Base-by-base conservation (phyloP, 768 basidiomycete species). In the Pulveroboletus sp. region DNA sequence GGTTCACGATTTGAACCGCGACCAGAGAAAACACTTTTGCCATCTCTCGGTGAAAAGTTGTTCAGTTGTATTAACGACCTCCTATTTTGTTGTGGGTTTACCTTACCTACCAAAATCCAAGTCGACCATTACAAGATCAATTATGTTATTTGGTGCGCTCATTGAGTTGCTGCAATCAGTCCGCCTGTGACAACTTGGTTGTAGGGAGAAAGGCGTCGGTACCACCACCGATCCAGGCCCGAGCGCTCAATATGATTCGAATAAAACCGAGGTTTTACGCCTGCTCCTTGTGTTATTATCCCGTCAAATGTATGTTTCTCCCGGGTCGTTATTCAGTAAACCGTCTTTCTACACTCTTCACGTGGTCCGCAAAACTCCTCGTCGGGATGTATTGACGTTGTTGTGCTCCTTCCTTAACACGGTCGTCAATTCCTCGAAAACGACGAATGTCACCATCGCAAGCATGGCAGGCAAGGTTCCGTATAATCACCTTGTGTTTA, bases 391-490 rank as follows among this genome's bases (percentile, higher is more conserved):
- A n/a, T 76, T 99, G 48, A 93, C 94, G 4, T 72, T 97, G 26
- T 71, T 99, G 8, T 99, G 95, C 69, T 97, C 94, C 5, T 72
- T 96, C 39, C 73, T 99, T 51, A 99, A 99, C 64, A 95, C 91
- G 9, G 82, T 83, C 47, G 80, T 90, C 78, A 89, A 86, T 66
- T 80, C 84, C 0, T 68, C 82, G 32, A 74, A 73, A 30, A 67
- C 73, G 21, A 76, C 68, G 39, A 70, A 71, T 38, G 78, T 73
- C 40, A 76, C 76, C 17, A 80, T 90, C 45, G 82, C 80, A 24
- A 76, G 80, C 21, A 81, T 90, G 69, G 81, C 88, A 0, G 86
- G 86, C 26, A 87, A 83, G 58, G 69, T 93, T 26, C 92, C 91
- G 0, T 94, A 93, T 64, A 92, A 93, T 57, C 91, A 94, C 64